These are phyloP conservation scores for Epithele typhae DNA, from an alignment of 768 basidiomycete species.

Conservation along the genomic window DNA sequence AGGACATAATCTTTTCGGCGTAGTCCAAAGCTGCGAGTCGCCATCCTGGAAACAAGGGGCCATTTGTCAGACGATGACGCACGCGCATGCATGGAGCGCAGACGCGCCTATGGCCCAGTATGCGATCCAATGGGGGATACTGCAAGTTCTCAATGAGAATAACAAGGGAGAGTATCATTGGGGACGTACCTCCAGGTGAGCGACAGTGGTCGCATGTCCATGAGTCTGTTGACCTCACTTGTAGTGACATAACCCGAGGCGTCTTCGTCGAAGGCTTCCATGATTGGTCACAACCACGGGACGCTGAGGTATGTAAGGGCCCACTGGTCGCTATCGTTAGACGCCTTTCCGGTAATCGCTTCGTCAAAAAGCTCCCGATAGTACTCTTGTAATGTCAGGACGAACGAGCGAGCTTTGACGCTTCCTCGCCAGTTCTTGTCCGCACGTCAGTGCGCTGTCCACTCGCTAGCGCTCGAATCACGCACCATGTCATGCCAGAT, in stretches of 20 bases:
- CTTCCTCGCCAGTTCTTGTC: constrained; percentile 47
- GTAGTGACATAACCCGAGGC: constrained; percentile 35
- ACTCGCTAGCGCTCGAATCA: not conserved
- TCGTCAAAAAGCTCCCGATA: constrained; percentile 21
- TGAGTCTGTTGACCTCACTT: constrained; percentile 31
- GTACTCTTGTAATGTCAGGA: constrained; percentile 35
- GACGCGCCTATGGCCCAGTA: constrained; percentile 33
- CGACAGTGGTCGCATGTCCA: constrained; percentile 21
- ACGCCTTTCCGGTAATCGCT: not conserved
- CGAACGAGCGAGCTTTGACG: constrained; percentile 48
- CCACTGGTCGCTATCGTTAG: constrained; percentile 31
- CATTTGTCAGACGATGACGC: not conserved
- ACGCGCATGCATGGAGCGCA: not conserved
- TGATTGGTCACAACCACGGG: constrained; percentile 28
- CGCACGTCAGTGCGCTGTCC: no score
- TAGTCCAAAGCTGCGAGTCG: constrained; percentile 12
- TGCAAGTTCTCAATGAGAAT: constrained; percentile 5
- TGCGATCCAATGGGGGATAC: constrained; percentile 29
- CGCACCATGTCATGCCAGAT: constrained; percentile 55
- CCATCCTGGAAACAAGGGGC: no score
- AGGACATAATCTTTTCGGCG: constrained; percentile 6
- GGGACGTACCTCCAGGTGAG: constrained; percentile 24
- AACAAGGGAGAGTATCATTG: not conserved
- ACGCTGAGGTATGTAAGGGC: constrained; percentile 31
- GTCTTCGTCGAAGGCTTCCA: constrained; percentile 40